phyloP scores from a whole-genome alignment of 345 rosid species.

The Heritiera fomes region DNA sequence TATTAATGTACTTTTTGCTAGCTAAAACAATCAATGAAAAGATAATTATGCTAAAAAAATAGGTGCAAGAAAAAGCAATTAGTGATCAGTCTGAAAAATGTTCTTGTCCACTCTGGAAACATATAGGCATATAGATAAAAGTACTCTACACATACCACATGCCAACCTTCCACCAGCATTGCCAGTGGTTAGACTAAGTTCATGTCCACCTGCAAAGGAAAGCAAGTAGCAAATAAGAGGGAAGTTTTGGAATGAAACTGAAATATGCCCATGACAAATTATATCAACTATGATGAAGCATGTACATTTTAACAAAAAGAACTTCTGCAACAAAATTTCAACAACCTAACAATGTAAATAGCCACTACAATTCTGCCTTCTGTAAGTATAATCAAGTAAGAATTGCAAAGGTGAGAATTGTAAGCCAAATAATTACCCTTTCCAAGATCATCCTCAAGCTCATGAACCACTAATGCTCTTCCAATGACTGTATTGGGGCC shows the following conservation, averaged over 20 bases:
- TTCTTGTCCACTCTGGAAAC: not conserved
- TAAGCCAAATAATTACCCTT: constrained; percentile 52
- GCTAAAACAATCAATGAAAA: not conserved
- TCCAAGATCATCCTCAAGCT: constrained; percentile 97
- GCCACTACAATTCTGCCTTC: not conserved
- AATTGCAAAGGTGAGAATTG: not conserved
- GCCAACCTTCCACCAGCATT: constrained; percentile 99
- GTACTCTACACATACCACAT: constrained; percentile 60
- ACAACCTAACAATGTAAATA: not conserved
- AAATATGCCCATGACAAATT: not conserved
- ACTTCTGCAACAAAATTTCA: not conserved
- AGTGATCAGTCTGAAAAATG: not conserved
- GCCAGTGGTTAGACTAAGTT: constrained; percentile 89
- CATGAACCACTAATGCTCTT: constrained; percentile 95
- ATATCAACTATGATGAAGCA: not conserved
- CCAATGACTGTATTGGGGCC: constrained; percentile 81
- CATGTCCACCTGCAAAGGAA: constrained; percentile 78
- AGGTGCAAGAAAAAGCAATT: not conserved
- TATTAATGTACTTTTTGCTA: not conserved
- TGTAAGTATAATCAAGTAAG: not conserved
- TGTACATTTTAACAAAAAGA: not conserved
- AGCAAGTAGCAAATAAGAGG: not conserved
- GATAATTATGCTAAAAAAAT: not conserved
- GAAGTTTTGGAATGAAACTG: not conserved
- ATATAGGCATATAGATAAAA: not conserved